Percentiles rank a stretch among this genome's conserved stretches.
Evolutionary conservation across 225 moss, liverwort and hornwort genomes (phyloP).

Genomic region (Climacium dendroides): DNA sequence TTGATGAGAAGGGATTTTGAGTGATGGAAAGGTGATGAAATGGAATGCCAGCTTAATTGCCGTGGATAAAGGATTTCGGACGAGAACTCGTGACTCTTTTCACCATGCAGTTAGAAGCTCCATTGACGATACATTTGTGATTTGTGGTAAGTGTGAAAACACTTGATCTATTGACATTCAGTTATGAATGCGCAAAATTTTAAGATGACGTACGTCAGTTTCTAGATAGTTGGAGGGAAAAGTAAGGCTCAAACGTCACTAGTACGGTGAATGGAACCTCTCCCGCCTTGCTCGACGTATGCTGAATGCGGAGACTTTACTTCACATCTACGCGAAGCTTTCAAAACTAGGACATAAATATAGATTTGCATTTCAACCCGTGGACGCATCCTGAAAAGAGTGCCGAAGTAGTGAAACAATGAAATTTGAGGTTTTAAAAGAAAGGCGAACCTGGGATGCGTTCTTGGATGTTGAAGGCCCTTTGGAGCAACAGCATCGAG

Average conservation of each 20-base stretch:
- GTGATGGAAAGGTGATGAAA: neutral
- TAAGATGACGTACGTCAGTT: neutral
- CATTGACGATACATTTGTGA: neutral
- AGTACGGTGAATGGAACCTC: neutral
- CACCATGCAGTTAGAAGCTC: neutral
- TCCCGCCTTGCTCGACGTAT: neutral
- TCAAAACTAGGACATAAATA: neutral
- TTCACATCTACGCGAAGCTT: neutral
- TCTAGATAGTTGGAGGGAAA: neutral
- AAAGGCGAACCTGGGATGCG: conserved; percentile 31
- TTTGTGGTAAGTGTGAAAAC: neutral
- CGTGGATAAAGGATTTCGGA: neutral
- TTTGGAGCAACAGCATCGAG: conserved; percentile 48
- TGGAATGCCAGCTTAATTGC: neutral
- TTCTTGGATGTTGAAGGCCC: conserved; percentile 62
- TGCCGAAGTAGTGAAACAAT: neutral
- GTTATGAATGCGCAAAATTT: neutral
- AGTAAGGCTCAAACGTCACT: neutral
- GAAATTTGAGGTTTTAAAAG: neutral
- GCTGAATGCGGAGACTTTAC: neutral
- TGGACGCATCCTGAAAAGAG: neutral
- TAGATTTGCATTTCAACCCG: neutral
- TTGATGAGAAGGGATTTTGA: neutral
- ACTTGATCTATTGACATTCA: neutral
- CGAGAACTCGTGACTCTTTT: neutral